A percentile compares a stretch with the other conserved stretches of the same genome.
These are phyloP conservation scores for Gossypium armourianum DNA, from an alignment of 441 rosid species.

Conservation along the genomic window DNA sequence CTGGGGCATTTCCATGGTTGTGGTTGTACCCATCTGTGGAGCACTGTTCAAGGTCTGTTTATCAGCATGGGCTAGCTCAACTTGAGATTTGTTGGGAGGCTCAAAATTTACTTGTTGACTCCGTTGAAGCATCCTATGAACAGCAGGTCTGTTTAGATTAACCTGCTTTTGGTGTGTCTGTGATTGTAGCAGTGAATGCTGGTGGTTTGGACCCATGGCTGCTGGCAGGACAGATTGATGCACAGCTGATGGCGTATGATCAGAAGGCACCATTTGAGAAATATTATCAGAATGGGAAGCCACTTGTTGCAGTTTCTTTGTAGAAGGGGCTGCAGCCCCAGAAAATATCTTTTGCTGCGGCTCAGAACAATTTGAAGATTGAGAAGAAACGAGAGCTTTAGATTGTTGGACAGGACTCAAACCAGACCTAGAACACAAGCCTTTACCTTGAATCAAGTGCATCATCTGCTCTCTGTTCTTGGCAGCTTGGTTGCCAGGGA, in stretches of 20 bases:
- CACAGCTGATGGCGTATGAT: slow-evolving; percentile 31
- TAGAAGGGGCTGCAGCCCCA: slow-evolving; percentile 28
- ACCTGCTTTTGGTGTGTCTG: slow-evolving; percentile 56
- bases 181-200: slow-evolving; percentile 38
- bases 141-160: slow-evolving; percentile 38
- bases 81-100: slow-evolving; percentile 42
- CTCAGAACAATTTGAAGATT: slow-evolving; percentile 47
- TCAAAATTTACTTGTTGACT: slow-evolving; percentile 45
- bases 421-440: slow-evolving; percentile 46
- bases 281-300: slow-evolving; percentile 50
- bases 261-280: slow-evolving; percentile 36
- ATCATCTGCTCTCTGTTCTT: slow-evolving; percentile 60
- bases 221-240: slow-evolving; percentile 46
- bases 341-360: slow-evolving; percentile 45
- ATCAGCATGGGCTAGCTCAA: slow-evolving; percentile 38
- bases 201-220: slow-evolving; percentile 46
- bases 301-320: slow-evolving; percentile 47
- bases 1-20: slow-evolving; percentile 32
- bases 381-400: slow-evolving; percentile 48
- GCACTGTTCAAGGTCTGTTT: slow-evolving; percentile 34
- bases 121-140: slow-evolving; percentile 53
- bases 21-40: slow-evolving; percentile 29
- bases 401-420: slow-evolving; percentile 44
- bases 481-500: slow-evolving; percentile 47
- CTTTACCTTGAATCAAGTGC: slow-evolving; percentile 55